These are phyloP conservation scores for Dalbergia cultrata DNA, from an alignment of 306 rosid genomes.

Conservation along the genomic window DNA sequence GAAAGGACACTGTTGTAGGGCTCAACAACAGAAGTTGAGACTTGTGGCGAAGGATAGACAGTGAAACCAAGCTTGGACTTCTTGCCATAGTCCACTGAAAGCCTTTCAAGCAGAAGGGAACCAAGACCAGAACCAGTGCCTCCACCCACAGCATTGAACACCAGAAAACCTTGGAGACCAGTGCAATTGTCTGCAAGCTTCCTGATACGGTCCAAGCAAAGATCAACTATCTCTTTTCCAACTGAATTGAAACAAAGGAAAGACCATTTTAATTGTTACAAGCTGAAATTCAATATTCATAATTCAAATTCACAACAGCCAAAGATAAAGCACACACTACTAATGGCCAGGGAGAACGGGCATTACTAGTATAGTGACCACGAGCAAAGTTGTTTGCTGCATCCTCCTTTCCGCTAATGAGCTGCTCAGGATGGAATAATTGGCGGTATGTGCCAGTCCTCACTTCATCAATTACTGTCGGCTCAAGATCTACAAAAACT, in stretches of 20 bases:
- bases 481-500: slow-evolving; percentile 85
- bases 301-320: too few relatives aligned
- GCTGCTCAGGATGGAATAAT: slow-evolving; percentile 85
- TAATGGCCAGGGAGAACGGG: not conserved
- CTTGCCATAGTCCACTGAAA: slow-evolving; percentile 84
- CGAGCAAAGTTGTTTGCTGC: slow-evolving; percentile 92
- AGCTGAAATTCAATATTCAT: not conserved
- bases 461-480: slow-evolving; percentile 84
- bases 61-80: slow-evolving; percentile 89
- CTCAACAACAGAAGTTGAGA: slow-evolving; percentile 87
- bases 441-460: slow-evolving; percentile 85
- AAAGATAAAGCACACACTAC: not conserved
- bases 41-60: slow-evolving; percentile 85
- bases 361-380: slow-evolving; percentile 82
- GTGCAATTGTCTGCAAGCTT: slow-evolving; percentile 91
- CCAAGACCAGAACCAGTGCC: slow-evolving; percentile 93
- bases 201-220: slow-evolving; percentile 80
- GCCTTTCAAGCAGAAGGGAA: slow-evolving; percentile 79
- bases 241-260: slow-evolving; percentile 49
- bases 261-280: not conserved
- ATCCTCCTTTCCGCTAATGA: slow-evolving; percentile 85
- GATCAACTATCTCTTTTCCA: slow-evolving; percentile 88
- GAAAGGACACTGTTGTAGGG: slow-evolving; percentile 90
- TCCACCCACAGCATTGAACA: slow-evolving; percentile 87
- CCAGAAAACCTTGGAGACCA: slow-evolving; percentile 86